Percentiles rank a stretch among this genome's conserved stretches.
Conservation (phyloP, 1,284 basidiomycete species). For the Fistulinella staudtii region DNA sequence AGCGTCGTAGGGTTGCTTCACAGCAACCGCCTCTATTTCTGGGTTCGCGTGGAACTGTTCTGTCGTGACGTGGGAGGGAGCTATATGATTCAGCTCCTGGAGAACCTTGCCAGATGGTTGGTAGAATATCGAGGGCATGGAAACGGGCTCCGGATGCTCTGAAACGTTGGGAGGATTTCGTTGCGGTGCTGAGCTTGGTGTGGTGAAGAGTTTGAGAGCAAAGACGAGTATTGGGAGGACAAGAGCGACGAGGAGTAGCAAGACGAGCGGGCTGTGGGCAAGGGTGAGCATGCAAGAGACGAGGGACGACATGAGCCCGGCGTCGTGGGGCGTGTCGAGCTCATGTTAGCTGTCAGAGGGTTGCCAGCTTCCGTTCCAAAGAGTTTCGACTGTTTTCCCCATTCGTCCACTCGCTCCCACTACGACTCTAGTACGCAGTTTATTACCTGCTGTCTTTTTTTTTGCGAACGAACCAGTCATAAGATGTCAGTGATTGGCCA, state of each 20-base stretch:
- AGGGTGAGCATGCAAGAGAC: conserved; percentile 9
- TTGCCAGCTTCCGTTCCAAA: neutral
- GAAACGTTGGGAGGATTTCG: too few relatives aligned
- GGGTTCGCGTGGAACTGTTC: conserved; percentile 3
- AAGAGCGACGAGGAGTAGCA: conserved; percentile 3
- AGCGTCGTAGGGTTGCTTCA: conserved; percentile 60
- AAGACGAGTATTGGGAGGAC: conserved; percentile 11
- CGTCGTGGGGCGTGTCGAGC: conserved; percentile 24
- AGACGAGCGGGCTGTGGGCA: conserved; percentile 2
- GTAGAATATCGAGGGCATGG: conserved; percentile 22
- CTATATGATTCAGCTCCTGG: conserved; percentile 3
- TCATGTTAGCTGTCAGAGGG: conserved; percentile 25
- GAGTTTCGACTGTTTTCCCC: too few relatives aligned
- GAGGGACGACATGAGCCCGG: conserved; percentile 7
- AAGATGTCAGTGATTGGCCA: conserved; percentile 37
- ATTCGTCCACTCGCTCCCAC: too few relatives aligned
- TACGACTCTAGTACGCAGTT: too few relatives aligned
- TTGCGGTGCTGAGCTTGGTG: neutral
- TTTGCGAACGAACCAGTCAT: conserved; percentile 6
- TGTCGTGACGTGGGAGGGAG: conserved; percentile 2
- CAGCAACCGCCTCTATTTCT: conserved; percentile 11
- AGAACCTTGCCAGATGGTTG: conserved; percentile 5
- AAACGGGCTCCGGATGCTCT: too few relatives aligned
- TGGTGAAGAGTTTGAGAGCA: conserved; percentile 1
- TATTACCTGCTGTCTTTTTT: neutral